A percentile compares a stretch with the other conserved stretches of the same genome.
Evolutionary conservation across 179 eudicot genomes (phyloP).

Genomic region (Sideroxylon spinosum): DNA sequence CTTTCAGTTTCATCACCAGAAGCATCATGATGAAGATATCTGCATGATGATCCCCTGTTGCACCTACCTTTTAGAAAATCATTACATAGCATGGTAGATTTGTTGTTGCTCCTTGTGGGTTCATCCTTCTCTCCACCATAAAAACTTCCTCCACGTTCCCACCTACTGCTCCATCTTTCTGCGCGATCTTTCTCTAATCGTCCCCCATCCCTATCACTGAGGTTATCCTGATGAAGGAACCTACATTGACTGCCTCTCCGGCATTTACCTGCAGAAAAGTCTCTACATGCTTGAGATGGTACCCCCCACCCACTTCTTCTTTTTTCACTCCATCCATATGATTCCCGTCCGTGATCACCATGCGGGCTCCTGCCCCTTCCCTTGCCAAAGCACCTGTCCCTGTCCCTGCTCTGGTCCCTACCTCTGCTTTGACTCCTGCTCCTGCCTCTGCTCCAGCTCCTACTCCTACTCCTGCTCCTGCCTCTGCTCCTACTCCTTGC

Average conservation of each 20-base stretch:
- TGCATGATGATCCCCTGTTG: conserved; percentile 36
- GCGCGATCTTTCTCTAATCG: conserved; percentile 22
- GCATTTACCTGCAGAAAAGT: conserved; percentile 35
- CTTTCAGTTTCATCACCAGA: conserved; percentile 29
- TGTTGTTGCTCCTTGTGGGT: conserved; percentile 13
- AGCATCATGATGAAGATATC: conserved; percentile 31
- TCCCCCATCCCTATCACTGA: conserved; percentile 19
- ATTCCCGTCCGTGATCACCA: conserved; percentile 27
- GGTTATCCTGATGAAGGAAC: conserved; percentile 30
- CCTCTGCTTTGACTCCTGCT: conserved; percentile 21
- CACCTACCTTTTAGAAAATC: conserved; percentile 39
- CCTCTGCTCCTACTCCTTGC: conserved; percentile 6
- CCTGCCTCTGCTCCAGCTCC: conserved; percentile 22
- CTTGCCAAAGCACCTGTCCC: conserved; percentile 16
- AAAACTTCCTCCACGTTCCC: conserved; percentile 20
- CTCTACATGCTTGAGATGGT: conserved; percentile 28
- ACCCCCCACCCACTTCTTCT: conserved; percentile 23
- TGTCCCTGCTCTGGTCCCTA: conserved; percentile 20
- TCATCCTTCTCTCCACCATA: conserved; percentile 29
- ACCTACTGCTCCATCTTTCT: conserved; percentile 28
- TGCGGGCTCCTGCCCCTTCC: conserved; percentile 33
- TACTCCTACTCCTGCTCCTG: conserved; percentile 27
- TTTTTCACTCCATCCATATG: conserved; percentile 23
- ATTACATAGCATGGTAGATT: conserved; percentile 27
- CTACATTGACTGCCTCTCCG: conserved; percentile 39